Percentiles rank a stretch among this genome's conserved stretches.
Conservation (phyloP, 257 asterid species). For the Fraxinus cuspidata region DNA sequence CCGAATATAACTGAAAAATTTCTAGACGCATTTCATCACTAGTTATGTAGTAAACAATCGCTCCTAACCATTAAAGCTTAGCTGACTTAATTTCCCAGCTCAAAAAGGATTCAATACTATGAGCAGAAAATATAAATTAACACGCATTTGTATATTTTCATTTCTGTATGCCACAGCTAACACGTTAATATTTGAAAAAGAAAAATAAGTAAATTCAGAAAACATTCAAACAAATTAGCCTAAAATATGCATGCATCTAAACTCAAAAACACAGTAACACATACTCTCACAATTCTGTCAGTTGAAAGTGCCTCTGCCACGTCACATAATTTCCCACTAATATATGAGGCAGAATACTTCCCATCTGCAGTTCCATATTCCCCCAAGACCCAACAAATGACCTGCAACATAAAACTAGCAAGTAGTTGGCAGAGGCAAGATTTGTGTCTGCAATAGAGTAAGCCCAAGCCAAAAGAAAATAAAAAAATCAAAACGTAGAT, state of each 20-base stretch:
- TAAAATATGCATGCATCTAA: not conserved
- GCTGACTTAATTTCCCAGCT: not conserved
- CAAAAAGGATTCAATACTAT: not conserved
- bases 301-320: constrained; percentile 54
- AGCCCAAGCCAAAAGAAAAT: not conserved
- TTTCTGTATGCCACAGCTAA: no score
- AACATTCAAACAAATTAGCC: not conserved
- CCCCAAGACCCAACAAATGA: constrained; percentile 75
- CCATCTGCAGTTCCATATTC: constrained; percentile 63
- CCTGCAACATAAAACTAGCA: constrained; percentile 46
- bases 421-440: constrained; percentile 14
- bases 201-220: no score
- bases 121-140: no score
- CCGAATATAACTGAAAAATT: not conserved
- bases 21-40: not conserved
- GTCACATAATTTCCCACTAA: constrained; percentile 51
- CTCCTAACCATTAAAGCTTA: not conserved
- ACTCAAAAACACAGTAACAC: not conserved
- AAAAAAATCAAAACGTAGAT: constrained; percentile 18
- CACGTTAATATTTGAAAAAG: no score
- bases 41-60: no score
- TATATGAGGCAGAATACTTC: constrained; percentile 50
- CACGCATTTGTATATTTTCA: no score
- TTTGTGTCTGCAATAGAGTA: not conserved
- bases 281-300: constrained; percentile 49